Percentiles rank a stretch among this genome's conserved stretches.
Conservation (phyloP, 495 filamentous ascomycete genomes). For the Trichoderma erinaceum region DNA sequence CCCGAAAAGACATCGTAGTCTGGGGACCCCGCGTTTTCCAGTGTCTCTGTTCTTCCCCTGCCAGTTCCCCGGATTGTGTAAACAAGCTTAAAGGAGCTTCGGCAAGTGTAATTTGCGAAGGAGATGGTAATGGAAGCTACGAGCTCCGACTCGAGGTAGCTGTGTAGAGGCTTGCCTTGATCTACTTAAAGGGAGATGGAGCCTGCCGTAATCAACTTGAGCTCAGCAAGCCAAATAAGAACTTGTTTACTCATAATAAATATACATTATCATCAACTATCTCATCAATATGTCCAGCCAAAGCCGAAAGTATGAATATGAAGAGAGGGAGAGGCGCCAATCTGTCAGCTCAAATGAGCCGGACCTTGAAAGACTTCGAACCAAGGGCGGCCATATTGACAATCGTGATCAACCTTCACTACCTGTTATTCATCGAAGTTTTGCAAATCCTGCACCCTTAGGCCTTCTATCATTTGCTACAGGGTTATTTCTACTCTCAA, state of each 20-base stretch:
- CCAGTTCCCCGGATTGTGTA: neutral
- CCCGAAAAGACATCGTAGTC: no score
- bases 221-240: neutral
- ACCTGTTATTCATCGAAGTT: neutral
- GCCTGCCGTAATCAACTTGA: neutral
- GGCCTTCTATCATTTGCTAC: constrained; percentile 30
- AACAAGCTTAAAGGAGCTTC: neutral
- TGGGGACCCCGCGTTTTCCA: neutral
- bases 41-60: neutral
- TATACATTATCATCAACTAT: neutral
- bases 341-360: neutral
- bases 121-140: neutral
- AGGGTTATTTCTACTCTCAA: constrained; percentile 32
- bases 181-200: neutral
- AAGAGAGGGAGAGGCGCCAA: neutral
- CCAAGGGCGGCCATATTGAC: neutral
- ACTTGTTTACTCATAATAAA: neutral
- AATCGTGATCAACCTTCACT: neutral
- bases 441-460: constrained; percentile 25
- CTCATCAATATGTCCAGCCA: neutral
- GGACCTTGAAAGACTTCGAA: neutral
- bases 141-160: neutral
- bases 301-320: neutral
- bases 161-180: neutral
- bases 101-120: neutral